Evolutionary conservation across 2,329 filamentous ascomycete species (phyloP), one percentile per base, ranked within the genome.

Genomic region (Aureobasidium sp.): DNA sequence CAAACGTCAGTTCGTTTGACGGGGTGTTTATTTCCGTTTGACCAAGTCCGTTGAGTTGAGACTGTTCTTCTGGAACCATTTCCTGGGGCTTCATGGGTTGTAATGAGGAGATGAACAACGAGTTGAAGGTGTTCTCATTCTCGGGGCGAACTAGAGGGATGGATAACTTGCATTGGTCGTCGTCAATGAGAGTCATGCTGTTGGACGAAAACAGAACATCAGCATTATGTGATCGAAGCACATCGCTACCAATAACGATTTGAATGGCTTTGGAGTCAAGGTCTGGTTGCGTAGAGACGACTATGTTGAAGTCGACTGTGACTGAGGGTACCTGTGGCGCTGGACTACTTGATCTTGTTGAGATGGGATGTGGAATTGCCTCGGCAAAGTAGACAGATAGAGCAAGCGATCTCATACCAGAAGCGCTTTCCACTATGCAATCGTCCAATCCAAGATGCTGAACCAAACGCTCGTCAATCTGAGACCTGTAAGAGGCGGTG

Each of bases 171-270:
- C 89, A 91, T 49, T 88, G 84, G 63, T 96, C 90, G 70, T 91
- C 89, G 67, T 95, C 90, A 67, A 91, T 92, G 32, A 97, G 79
- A 0, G 89, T 88, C 79, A 99, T 85, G 65, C 88, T 88, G 70
- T 96, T 96, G 66, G 92, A 90, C 0, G 94, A 97, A 68, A 99
- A 90, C 27, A 97, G 77, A 11, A 99, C 82, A 72, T 97, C 94
- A 29, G 91, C 93, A 66, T 89, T 96, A 70, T 96, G 90, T 10
- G 88, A 82, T 65, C 92, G 85, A 62, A 99, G 79, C 15, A 90
- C 84, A 73, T 97, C 93, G 70, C 91, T 96, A 42, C 94, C 93
- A 62, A 99, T 80, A 71, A 96, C 91, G 57, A 97, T 88, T 66
- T 91, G 89, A 62, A 97, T 90, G 10, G 80, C 77, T 70, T 85